A percentile compares a stretch with the other conserved stretches of the same genome.
Conservation (phyloP, 257 asterid species). For the Solanum ahanhuiri region DNA sequence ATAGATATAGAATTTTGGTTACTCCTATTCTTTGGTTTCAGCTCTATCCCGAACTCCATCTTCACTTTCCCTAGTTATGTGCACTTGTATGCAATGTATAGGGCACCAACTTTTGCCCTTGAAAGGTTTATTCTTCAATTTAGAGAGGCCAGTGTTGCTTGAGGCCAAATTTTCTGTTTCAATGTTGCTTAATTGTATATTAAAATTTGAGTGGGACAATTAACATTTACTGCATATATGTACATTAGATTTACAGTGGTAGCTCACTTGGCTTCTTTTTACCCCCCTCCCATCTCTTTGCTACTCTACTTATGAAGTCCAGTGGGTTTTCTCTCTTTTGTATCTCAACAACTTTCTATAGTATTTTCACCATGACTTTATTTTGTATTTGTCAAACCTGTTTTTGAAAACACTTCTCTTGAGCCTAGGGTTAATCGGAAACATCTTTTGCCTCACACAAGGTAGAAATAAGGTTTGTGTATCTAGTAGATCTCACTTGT, state of each 20-base stretch:
- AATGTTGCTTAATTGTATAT: background rate
- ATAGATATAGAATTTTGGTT: slow-evolving; percentile 12
- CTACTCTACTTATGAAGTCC: background rate
- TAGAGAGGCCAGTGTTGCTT: background rate
- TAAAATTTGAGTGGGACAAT: background rate
- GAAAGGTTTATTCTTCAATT: background rate
- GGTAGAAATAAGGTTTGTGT: background rate
- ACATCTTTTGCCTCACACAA: background rate
- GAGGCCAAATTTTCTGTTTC: background rate
- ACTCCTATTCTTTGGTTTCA: background rate
- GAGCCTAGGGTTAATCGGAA: background rate
- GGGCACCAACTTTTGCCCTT: slow-evolving; percentile 2
- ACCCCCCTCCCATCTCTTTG: background rate
- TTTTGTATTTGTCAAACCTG: background rate
- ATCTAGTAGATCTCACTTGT: background rate
- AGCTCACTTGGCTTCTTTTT: background rate
- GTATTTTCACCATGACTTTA: background rate
- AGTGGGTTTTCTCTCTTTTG: background rate
- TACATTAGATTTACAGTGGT: background rate
- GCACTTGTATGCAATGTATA: background rate
- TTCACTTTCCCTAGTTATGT: background rate
- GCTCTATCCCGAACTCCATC: background rate
- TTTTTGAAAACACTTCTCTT: background rate
- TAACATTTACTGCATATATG: background rate
- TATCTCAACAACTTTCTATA: background rate